A percentile compares a stretch with the other conserved stretches of the same genome.
These are phyloP conservation scores for Chlamydomonas schloesseri DNA, from an alignment of 139 green algal species.

Conservation along the genomic window DNA sequence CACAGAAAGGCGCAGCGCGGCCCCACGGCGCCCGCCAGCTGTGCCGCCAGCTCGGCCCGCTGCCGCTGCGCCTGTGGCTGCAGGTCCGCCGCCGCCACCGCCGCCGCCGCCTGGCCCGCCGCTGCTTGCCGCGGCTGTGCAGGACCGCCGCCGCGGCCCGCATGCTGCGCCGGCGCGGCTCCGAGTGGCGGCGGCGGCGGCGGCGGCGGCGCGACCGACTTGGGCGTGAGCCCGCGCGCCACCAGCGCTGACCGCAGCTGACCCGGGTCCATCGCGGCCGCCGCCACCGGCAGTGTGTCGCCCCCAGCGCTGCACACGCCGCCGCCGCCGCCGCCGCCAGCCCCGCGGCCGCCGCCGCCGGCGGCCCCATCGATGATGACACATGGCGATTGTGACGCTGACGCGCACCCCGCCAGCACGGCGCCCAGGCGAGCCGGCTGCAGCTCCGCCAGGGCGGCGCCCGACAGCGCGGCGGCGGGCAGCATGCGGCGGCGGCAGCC, in stretches of 20 bases:
- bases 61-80: too few species aligned
- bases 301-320: too few species aligned
- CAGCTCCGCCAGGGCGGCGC: neutral
- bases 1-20: slow-evolving; percentile 24
- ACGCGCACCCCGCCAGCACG: neutral
- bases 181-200: neutral
- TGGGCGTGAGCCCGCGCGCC: neutral
- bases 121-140: neutral
- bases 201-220: neutral
- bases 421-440: neutral
- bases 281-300: neutral
- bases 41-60: neutral
- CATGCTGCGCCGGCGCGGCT: neutral
- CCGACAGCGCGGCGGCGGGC: neutral
- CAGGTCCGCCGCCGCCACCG: too few species aligned
- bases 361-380: too few species aligned
- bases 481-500: neutral
- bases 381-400: too few species aligned
- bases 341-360: too few species aligned
- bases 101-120: too few species aligned
- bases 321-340: too few species aligned
- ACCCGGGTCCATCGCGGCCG: neutral
- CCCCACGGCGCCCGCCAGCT: neutral
- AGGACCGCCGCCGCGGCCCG: too few species aligned
- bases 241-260: neutral